These are phyloP conservation scores for Cystobasidiopsis lactophilus DNA, from an alignment of 768 basidiomycete species.

Conservation along the genomic window DNA sequence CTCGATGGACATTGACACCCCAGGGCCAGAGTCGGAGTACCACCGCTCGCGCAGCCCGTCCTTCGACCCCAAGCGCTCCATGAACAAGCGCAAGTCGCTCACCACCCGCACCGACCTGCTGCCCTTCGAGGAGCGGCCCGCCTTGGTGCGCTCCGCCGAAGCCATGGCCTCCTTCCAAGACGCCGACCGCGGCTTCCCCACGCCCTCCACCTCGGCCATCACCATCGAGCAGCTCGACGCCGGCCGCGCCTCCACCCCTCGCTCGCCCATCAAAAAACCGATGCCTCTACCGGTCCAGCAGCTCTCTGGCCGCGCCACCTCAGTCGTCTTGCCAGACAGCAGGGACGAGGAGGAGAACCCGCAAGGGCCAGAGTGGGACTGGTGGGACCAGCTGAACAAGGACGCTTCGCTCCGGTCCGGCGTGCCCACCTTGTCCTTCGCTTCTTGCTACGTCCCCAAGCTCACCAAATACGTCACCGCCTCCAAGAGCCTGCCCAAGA, in stretches of 20 bases:
- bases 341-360: background rate
- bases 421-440: constrained; percentile 32
- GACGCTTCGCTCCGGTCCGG: constrained; percentile 43
- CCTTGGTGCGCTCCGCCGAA: constrained; percentile 44
- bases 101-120: constrained; percentile 12
- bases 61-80: background rate
- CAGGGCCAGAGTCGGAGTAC: background rate
- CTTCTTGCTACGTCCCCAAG: background rate
- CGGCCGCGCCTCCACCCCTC: background rate
- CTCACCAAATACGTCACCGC: too few species aligned
- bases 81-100: constrained; percentile 1
- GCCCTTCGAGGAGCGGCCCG: constrained; percentile 43
- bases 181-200: background rate
- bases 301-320: background rate
- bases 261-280: background rate
- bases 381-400: constrained; percentile 53
- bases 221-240: background rate
- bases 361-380: constrained; percentile 24
- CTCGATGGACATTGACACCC: constrained; percentile 2
- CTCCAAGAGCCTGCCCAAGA: too few species aligned
- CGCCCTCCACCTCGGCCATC: background rate
- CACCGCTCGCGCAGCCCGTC: background rate
- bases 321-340: background rate
- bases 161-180: constrained; percentile 34
- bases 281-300: background rate